Conservation (phyloP, 768 basidiomycete species). For the Lentinula guzmanii region DNA sequence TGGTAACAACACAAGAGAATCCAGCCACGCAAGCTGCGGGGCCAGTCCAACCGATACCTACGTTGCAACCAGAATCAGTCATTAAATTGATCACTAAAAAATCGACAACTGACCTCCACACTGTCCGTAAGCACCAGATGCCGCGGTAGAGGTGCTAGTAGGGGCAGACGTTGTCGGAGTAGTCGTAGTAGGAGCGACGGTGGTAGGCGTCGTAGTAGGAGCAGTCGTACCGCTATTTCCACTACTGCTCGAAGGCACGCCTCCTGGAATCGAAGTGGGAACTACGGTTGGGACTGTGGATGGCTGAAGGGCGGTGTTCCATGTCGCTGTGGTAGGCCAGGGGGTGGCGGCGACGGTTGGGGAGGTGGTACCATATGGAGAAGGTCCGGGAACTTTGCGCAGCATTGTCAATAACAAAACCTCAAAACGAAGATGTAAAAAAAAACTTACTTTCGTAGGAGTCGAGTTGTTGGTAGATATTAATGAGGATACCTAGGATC, state of each 20-base stretch:
- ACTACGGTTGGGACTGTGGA: slow-evolving; percentile 35
- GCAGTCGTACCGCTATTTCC: neutral
- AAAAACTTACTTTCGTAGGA: neutral
- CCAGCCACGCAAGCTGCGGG: neutral
- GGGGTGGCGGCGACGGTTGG: slow-evolving; percentile 34
- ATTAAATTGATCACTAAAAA: neutral
- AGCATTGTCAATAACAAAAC: neutral
- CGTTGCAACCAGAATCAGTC: neutral
- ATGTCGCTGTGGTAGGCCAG: slow-evolving; percentile 42
- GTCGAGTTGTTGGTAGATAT: slow-evolving; percentile 5
- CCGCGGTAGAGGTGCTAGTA: neutral
- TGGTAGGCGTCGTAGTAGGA: neutral
- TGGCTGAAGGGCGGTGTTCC: slow-evolving; percentile 44
- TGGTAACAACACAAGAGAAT: slow-evolving; percentile 7
- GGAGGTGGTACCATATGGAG: slow-evolving; percentile 33
- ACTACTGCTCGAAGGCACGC: neutral
- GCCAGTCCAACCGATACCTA: slow-evolving; percentile 4
- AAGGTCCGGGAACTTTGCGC: slow-evolving; percentile 4
- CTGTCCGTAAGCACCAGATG: neutral
- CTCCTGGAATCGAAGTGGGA: slow-evolving; percentile 5
- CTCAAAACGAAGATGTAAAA: neutral
- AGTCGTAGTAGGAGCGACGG: neutral
- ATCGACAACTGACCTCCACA: neutral
- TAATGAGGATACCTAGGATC: slow-evolving; percentile 3
- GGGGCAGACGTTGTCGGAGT: neutral